Evolutionary conservation across 2,329 filamentous ascomycete species (phyloP), one percentile per base, ranked within the genome.

Genomic region (Hymenoscyphus fraxineus): DNA sequence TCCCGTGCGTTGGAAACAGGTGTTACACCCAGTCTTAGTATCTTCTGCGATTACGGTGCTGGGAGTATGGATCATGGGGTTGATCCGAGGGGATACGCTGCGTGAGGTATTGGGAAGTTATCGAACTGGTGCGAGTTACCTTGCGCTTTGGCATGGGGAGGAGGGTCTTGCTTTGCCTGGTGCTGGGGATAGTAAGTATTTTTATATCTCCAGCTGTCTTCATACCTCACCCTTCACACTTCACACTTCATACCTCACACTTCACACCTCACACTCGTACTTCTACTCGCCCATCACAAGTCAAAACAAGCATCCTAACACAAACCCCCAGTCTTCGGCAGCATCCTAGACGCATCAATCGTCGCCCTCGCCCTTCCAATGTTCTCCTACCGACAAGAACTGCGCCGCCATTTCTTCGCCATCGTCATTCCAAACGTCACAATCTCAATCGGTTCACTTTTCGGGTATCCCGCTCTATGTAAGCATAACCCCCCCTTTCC

Each of bases 361-460:
- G 82, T 87, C 0, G 79, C 83, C 1, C 79, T 88, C 2, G 84
- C 85, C 1, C 74, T 88, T 19, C 84, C 85, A 0, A 87, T 87
- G 83, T 87, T 83, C 72, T 81, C 82, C 63, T 86, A 86, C 74
- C 81, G 84, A 2, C 78, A 80, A 47, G 84, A 87, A 75, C 78
- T 88, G 15, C 77, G 77, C 27, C 73, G 77, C 16, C 83, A 86
- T 73, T 84, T 85, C 69, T 69, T 80, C 51, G 79, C 81, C 51
- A 86, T 88, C 63, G 75, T 83, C 4, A 72, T 83, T 1, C 85
- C 85, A 1, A 85, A 81, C 67, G 71, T 85, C 5, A 69, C 77
- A 5, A 75, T 87, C 55, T 81, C 83, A 3, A 72, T 85, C 6
- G 81, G 73, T 6, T 85, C 83, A 16, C 76, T 88, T 6, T 83